Base-by-base conservation (phyloP, 1,284 basidiomycete genomes). In the Tremellales sp. region DNA sequence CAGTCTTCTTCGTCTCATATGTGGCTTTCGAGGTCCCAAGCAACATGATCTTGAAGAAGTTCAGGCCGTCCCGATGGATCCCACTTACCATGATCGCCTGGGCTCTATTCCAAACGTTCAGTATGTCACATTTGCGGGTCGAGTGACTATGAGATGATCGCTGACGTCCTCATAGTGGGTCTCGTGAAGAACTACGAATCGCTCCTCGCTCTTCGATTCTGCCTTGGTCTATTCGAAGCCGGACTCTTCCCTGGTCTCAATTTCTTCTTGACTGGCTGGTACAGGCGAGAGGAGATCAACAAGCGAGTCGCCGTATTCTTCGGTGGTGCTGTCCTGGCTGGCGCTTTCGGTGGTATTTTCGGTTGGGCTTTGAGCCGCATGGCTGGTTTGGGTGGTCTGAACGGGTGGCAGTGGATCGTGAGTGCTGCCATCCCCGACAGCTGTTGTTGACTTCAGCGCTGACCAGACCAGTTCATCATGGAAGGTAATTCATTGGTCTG, bases 11-110 rank as follows among this genome's bases (percentile, higher is more conserved):
- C 57, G 69, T 71, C 48, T 62, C 65, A 27, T 76, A 75, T 48
- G 74, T 75, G 46, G 64, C 70, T 12, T 70, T 76, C 40, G 77
- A 78, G 52, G 67, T 77, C 12, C 73, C 72, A 0, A 70, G 65
- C 40, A 73, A 78, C 63, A 59, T 78, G 3, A 64, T 77, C 19
- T 61, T 78, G 41, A 78, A 78, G 57, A 68, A 67, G 43, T 61
- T 70, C 45, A 54, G 67, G 21, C 69, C 74, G 0, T 71, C 65
- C 21, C 63, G 67, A 43, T 76, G 67, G 66, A 73, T 76, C 36
- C 72, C 73, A 12, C 48, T 62, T 39, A 70, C 67, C 43, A 68
- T 68, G 62, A 56, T 70, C 48, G 40, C 60, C 29, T 71, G 67
- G 66, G 57, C 64, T 13, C 51, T 73, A 46, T 65, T 73, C 58